Base-by-base conservation (phyloP, 371 early-diverging fungal genomes). In the Mucor plumbeus region DNA sequence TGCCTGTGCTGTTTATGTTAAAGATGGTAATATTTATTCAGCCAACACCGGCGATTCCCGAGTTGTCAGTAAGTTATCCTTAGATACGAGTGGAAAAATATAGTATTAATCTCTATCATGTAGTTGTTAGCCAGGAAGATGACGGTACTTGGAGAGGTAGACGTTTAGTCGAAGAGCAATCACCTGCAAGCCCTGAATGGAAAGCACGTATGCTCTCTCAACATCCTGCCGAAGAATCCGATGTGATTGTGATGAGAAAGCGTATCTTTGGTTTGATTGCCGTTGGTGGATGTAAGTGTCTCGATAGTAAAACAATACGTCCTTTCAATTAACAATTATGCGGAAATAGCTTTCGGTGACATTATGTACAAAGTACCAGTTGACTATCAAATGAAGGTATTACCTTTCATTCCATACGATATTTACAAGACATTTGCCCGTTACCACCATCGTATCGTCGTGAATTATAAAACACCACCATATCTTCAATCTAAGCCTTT, bases 401-500 rank as follows among this genome's bases (percentile, higher is more conserved):
- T 83, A 11, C 83, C 83, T 1, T 80, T 69, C 31, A 74, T 83
- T 50, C 83, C 83, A 15, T 77, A 86, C 43, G 83, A 83, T 34
- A 81, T 88, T 36, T 90, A 89, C 74, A 83, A 79, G 3, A 81
- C 84, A 9, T 81, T 86, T 64, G 87, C 89, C 36, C 84, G 87
- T 11, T 83, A 86, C 40, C 82, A 85, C 59, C 88, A 89, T 31
- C 81, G 80, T n/a, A 85, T 88, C 14, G 88, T 92, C 6, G 78
- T 77, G 10, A 77, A 92, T 65, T 93, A 88, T 68, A 71, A 71
- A 5, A 92, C 97, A 7, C 99, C 99, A 40, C 99, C 99, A 0
- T 98, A 98, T 63, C 88, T 98, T 15, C 93, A 94, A 6, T 97
- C 98, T 4, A 87, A 87, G 35, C 98, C 99, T 0, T 92, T 92